Evolutionary conservation across 2,329 filamentous ascomycete genomes (phyloP), one percentile per base, ranked within the genome.

Genomic region (Tothia fuscella): DNA sequence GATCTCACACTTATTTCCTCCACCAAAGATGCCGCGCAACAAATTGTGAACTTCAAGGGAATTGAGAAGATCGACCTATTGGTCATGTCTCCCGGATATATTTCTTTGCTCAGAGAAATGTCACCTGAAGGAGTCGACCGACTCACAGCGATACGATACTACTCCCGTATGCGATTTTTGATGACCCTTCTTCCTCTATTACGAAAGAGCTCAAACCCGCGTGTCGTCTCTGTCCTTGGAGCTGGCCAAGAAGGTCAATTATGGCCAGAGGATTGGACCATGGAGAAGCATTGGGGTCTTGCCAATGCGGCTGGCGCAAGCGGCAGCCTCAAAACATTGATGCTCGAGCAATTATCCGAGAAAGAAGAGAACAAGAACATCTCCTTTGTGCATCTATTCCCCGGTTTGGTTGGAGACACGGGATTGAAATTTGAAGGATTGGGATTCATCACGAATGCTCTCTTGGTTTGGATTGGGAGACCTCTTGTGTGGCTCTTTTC

Each of bases 151-250:
- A 61, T 79, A 13, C 61, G 63, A 16, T 72, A 70, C 56, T 78
- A 79, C 56, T 64, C 70, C 4, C 75, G 76, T 16, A 65, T 71
- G 47, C 37, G 25, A 3, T 16, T 31, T 6, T 13, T 39, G 9
- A 31, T 6, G 5, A 30, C 14, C 5, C 37, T 20, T 6, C 22
- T 39, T 10, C 37, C 37, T 13, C 36, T 39, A 14, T 16, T 39
- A 10, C 25, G 25, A 71, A 72, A 29, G n/a, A 64, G 72, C 0
- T 49, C 61, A 0, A 47, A 57, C 4, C 64, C 68, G 0, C 70
- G 74, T 6, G 70, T 76, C 6, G 63, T 78, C 19, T 68, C 59
- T n/a, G 65, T 78, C n/a, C 57, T 72, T 1, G 67, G 65, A 0
- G 71, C 61, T 4, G 67, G 69, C n/a, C 61, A 63, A 12, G 74